phyloP scores from a whole-genome alignment of 352 stramenopile genomes.

The Phytopythium vexans region DNA sequence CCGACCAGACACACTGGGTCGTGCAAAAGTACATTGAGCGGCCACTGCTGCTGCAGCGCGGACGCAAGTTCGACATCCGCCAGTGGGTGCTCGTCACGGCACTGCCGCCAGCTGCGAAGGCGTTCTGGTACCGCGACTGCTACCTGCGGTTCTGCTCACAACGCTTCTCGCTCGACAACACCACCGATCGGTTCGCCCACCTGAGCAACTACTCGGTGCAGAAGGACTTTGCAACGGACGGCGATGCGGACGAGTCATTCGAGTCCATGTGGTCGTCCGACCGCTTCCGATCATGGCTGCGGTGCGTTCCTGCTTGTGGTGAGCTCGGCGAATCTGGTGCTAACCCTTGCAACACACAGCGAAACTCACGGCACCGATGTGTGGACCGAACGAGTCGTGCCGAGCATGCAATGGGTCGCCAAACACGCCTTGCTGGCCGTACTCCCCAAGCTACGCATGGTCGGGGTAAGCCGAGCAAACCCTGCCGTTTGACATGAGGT shows the following conservation, averaged over 20 bases:
- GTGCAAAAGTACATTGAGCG: constrained; percentile 88
- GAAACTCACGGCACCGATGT: constrained; percentile 34
- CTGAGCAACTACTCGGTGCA: constrained; percentile 87
- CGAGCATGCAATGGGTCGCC: constrained; percentile 55
- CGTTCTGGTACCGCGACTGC: constrained; percentile 65
- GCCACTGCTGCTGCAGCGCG: constrained; percentile 50
- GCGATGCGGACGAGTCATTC: neutral
- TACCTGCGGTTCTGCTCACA: constrained; percentile 78
- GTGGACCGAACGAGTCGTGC: constrained; percentile 44
- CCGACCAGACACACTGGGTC: constrained; percentile 33
- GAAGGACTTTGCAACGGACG: constrained; percentile 31
- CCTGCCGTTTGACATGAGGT: neutral
- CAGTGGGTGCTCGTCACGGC: constrained; percentile 83
- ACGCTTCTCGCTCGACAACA: constrained; percentile 35
- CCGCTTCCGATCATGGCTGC: constrained; percentile 29
- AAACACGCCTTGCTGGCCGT: constrained; percentile 35
- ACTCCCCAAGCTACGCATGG: constrained; percentile 32
- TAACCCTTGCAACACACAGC: constrained; percentile 9
- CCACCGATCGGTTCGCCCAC: constrained; percentile 55
- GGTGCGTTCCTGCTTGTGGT: constrained; percentile 17
- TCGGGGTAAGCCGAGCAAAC: constrained; percentile 35
- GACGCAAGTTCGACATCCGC: constrained; percentile 83
- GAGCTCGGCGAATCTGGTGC: neutral
- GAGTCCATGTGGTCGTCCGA: constrained; percentile 67
- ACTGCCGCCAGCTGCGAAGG: constrained; percentile 37